Base-by-base conservation (phyloP, 805 yeast species). In the Priceomyces carsonii region DNA sequence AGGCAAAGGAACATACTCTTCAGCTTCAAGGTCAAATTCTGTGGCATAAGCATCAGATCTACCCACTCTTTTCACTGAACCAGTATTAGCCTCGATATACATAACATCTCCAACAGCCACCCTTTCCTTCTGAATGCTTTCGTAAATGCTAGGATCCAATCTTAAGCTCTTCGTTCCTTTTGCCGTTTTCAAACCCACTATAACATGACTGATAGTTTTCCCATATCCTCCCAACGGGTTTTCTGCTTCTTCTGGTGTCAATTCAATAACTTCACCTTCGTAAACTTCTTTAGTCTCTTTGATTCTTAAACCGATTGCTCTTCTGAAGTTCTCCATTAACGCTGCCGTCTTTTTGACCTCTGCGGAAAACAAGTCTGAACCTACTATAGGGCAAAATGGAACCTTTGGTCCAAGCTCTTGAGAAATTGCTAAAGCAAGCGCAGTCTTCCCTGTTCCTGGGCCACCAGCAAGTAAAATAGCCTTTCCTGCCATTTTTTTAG, bases 1-100 rank as follows among this genome's bases (percentile, higher is more conserved):
- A 42, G 99, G 99, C 51, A 95, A 75, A 27, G 99, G 96, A 15
- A 93, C 98, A 62, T 93, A 93, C 66, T 93, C 98, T 66, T 95
- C 97, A 18, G 98, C 96, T 73, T 93, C 98, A 41, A 95, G 77
- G 63, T 93, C 99, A 52, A 90, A 93, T 66, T 93, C 99, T 7
- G 99, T 89, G 16, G 99, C 97, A 55, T 89, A 89, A 0, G 97
- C 96, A 61, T 93, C 98, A n/a, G 95, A 85, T 61, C 99, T 79
- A 35, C 99, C 99, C 17, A 93, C 95, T 55, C 98, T 76, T 56
- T 91, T 91, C 26, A 93, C 96, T 15, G 96, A 88, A 26, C 99
- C 99, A 10, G 97, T 91, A 55, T 95, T 91, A 40, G 97, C 86
- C 66, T 93, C 99, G 47, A 93, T 88, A 59, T 95, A 91, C 44